A percentile compares a stretch with the other conserved stretches of the same genome.
Evolutionary conservation across 2,329 filamentous ascomycete genomes (phyloP).

Genomic region (Xylaria sp.): DNA sequence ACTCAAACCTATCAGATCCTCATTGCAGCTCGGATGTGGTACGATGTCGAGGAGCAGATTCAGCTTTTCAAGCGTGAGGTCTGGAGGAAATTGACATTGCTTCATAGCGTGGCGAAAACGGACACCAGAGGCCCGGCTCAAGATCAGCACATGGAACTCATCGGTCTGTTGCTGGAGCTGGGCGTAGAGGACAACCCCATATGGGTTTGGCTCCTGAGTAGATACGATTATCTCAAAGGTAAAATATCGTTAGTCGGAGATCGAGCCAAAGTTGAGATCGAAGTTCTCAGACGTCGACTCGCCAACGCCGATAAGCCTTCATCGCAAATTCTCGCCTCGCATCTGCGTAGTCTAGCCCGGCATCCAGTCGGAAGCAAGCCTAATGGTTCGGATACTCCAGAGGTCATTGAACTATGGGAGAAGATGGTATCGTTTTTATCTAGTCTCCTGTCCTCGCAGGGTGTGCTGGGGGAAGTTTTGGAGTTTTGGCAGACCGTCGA

Average conservation of each 20-base stretch:
- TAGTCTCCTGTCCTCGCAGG: slow-evolving; percentile 75
- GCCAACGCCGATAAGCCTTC: slow-evolving; percentile 75
- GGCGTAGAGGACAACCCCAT: slow-evolving; percentile 96
- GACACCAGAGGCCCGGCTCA: slow-evolving; percentile 64
- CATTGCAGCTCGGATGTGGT: slow-evolving; percentile 91
- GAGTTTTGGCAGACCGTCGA: slow-evolving; percentile 95
- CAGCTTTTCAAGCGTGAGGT: slow-evolving; percentile 86
- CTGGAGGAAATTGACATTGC: slow-evolving; percentile 79
- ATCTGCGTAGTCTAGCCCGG: slow-evolving; percentile 75
- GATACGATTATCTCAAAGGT: slow-evolving; percentile 86
- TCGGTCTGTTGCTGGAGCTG: slow-evolving; percentile 85
- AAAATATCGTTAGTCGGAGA: slow-evolving; percentile 83
- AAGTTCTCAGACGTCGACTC: slow-evolving; percentile 82
- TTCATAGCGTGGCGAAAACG: slow-evolving; percentile 60
- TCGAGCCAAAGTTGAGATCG: slow-evolving; percentile 88
- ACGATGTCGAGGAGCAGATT: slow-evolving; percentile 87
- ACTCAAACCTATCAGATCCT: slow-evolving; percentile 84
- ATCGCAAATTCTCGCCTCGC: slow-evolving; percentile 70
- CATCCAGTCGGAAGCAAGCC: slow-evolving; percentile 67
- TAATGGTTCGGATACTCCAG: slow-evolving; percentile 74
- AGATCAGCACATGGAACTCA: slow-evolving; percentile 89
- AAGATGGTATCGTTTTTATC: slow-evolving; percentile 77
- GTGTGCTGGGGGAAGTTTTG: slow-evolving; percentile 84
- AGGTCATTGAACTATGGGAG: slow-evolving; percentile 92
- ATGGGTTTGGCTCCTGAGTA: slow-evolving; percentile 91